A percentile compares a stretch with the other conserved stretches of the same genome.
Conservation (phyloP, 2,329 filamentous ascomycete species). For the Pseudogymnoascus sp. region DNA sequence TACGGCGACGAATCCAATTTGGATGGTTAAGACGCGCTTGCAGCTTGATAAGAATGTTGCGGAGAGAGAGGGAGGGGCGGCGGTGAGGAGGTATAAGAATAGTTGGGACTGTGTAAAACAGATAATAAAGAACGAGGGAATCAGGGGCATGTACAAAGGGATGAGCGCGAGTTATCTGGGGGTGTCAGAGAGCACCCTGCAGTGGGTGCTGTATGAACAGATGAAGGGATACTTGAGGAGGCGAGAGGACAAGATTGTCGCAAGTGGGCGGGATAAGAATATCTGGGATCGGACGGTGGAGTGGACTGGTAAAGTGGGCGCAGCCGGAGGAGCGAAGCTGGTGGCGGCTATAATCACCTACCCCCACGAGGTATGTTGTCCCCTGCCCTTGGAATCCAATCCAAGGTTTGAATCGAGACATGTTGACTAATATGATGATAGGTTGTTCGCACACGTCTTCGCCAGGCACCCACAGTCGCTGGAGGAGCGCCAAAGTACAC, state of each 20-base stretch:
- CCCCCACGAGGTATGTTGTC: conserved; percentile 69
- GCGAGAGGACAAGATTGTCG: conserved; percentile 52
- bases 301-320: conserved; percentile 71
- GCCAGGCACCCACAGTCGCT: conserved; percentile 68
- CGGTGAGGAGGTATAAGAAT: conserved; percentile 70
- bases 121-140: conserved; percentile 71
- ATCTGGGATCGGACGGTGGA: conserved; percentile 68
- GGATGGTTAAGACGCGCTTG: conserved; percentile 88
- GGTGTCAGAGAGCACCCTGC: conserved; percentile 80
- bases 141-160: conserved; percentile 78
- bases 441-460: conserved; percentile 75
- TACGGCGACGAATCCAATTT: conserved; percentile 91
- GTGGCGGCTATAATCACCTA: conserved; percentile 80
- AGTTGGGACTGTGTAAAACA: conserved; percentile 81
- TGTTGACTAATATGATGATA: conserved; percentile 27
- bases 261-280: conserved; percentile 55
- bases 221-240: conserved; percentile 68
- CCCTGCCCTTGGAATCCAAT: not conserved
- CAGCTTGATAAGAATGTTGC: conserved; percentile 85
- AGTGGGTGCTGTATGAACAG: conserved; percentile 93
- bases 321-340: conserved; percentile 79
- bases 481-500: conserved; percentile 75
- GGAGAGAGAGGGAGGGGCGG: conserved; percentile 45
- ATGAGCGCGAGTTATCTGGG: conserved; percentile 88
- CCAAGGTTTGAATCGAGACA: not conserved